Conservation (phyloP, 306 rosid genomes). For the Crataegus laevigata region DNA sequence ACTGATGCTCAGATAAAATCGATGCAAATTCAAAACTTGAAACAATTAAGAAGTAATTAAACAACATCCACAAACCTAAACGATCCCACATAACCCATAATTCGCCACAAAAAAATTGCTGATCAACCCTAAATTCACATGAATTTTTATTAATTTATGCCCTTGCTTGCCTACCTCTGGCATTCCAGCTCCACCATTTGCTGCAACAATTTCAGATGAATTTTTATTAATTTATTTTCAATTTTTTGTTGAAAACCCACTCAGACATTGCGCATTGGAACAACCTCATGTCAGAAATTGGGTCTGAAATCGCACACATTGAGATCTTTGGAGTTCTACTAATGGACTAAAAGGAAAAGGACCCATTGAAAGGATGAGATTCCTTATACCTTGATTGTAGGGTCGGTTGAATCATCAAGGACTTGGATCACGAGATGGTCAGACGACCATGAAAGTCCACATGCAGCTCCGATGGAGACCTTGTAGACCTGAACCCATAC, state of each 20-base stretch:
- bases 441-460: constrained; percentile 92
- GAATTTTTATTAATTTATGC: no score
- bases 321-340: background rate
- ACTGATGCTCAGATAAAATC: no score
- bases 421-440: constrained; percentile 98
- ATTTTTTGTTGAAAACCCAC: background rate
- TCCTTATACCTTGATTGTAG: constrained; percentile 59
- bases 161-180: constrained; percentile 94
- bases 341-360: background rate
- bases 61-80: no score
- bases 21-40: no score
- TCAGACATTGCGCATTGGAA: background rate
- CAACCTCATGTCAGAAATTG: constrained; percentile 10
- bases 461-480: constrained; percentile 97
- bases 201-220: constrained; percentile 25
- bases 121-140: no score
- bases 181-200: constrained; percentile 96
- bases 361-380: background rate
- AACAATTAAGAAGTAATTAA: no score
- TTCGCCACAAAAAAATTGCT: no score
- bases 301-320: background rate
- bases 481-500: constrained; percentile 60
- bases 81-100: no score
- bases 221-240: no score
- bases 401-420: constrained; percentile 94